Percentiles rank a stretch among this genome's conserved stretches.
Conservation (phyloP, 2,329 filamentous ascomycete genomes). For the Fusarium buxicola region DNA sequence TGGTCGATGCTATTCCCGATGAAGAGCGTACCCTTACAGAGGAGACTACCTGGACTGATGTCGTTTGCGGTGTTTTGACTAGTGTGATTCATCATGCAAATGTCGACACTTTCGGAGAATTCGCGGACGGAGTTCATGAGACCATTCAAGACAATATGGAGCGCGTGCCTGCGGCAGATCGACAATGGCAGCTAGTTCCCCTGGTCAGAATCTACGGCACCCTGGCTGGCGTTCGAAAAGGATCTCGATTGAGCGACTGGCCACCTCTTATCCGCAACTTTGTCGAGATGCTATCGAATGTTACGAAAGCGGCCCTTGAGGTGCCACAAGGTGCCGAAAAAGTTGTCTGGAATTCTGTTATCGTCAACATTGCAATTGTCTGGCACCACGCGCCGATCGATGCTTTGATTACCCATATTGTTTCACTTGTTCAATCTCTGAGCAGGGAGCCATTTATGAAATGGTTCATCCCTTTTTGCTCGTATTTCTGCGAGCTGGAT, state of each 20-base stretch:
- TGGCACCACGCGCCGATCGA: conserved; percentile 85
- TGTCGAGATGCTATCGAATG: conserved; percentile 61
- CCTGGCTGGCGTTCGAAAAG: conserved; percentile 83
- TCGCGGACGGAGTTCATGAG: conserved; percentile 72
- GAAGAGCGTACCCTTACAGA: conserved; percentile 62
- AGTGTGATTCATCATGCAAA: conserved; percentile 87
- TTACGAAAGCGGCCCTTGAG: conserved; percentile 55
- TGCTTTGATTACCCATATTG: conserved; percentile 76
- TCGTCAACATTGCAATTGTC: conserved; percentile 72
- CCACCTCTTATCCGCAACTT: conserved; percentile 68
- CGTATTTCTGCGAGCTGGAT: conserved; percentile 80
- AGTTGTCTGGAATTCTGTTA: conserved; percentile 67
- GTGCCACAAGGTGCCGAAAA: conserved; percentile 52
- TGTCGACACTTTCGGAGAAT: conserved; percentile 75
- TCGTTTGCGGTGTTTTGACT: conserved; percentile 81
- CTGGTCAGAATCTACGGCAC: conserved; percentile 73
- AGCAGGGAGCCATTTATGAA: conserved; percentile 72
- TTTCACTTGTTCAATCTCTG: conserved; percentile 72
- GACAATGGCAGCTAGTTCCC: conserved; percentile 57
- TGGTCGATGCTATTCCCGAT: conserved; percentile 64
- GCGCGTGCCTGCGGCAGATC: conserved; percentile 41
- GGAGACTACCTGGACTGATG: conserved; percentile 67
- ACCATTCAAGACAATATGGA: conserved; percentile 55
- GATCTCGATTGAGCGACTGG: conserved; percentile 81
- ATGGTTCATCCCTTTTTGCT: conserved; percentile 88